Base-by-base conservation (phyloP, 2,329 filamentous ascomycete genomes). In the Paraconiothyrium brasiliense region DNA sequence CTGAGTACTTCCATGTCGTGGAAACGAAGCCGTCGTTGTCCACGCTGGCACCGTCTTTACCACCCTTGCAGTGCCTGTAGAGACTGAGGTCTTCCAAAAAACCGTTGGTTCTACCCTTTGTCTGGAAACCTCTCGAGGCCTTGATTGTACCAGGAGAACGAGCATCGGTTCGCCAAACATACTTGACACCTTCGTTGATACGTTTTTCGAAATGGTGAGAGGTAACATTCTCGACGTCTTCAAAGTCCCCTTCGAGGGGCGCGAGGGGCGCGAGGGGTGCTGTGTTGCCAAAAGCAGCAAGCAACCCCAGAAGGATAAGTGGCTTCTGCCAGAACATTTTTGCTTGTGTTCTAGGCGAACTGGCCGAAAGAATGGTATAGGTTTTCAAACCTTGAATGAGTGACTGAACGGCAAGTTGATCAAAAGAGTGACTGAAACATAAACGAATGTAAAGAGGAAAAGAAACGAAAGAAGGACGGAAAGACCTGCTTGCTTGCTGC, bases 21-120 rank as follows among this genome's bases (percentile, higher is more conserved):
- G 54, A 57, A n/a, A 57, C 30, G 46, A 27, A 57, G 11, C 54
- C 54, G 16, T 57, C 54, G 20, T 57, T 32, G 20, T 37, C 30
- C 34, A 37, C 32, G 8, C 54, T 57, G 43, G 46, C 20, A 20
- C 54, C 54, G 20, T 57, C 5, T 4, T 24, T 20, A 22, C 6
- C 30, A 4, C 54, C 43, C 10, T 39, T 39, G 54, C 41, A 47
- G 16, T 57, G 54, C 30, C 46, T 57, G 10, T 3, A 57, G n/a
- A 57, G 46, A 34, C 54, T 57, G 8, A 57, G 5, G n/a, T 57
- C 54, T 32, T 43, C 39, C 16, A 3, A 20, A 7, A 5, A 10
- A 2, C 37, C 22, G 32, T 43, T 44, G 37, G 2, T 44, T 1
- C 2, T 2, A 16, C 51, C 24, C 14, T 54, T 54, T 3, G 37